Percentiles rank a stretch among this genome's conserved stretches.
phyloP scores from a whole-genome alignment of 352 stramenopile genomes.

The Aphanomyces astaci region DNA sequence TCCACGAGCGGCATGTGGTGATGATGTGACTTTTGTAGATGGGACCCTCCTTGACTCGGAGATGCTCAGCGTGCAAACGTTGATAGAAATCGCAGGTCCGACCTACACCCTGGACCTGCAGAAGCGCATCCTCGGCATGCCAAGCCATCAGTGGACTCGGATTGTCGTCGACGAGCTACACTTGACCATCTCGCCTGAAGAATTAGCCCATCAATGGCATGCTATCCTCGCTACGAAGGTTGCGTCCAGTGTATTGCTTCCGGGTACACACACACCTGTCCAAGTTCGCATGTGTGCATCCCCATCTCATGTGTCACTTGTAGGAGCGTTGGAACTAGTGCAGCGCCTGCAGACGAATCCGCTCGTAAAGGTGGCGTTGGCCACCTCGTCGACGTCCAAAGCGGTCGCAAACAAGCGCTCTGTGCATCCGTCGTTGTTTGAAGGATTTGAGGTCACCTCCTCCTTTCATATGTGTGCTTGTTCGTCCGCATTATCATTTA shows the following conservation, averaged over 20 bases:
- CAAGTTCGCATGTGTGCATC: too few species aligned
- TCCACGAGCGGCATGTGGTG: too few species aligned
- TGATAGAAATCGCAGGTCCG: conserved; percentile 50
- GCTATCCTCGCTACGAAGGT: conserved; percentile 51
- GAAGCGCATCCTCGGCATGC: conserved; percentile 66
- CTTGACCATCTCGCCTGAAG: conserved; percentile 39
- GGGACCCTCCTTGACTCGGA: conserved; percentile 78
- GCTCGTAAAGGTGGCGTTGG: conserved; percentile 34
- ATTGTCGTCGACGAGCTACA: conserved; percentile 55
- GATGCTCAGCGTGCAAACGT: conserved; percentile 51
- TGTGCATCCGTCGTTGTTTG: conserved; percentile 64
- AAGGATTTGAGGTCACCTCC: conserved; percentile 47
- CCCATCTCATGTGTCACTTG: too few species aligned
- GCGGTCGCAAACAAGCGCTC: conserved; percentile 60
- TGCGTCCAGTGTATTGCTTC: conserved; percentile 41
- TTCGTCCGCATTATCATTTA: too few species aligned
- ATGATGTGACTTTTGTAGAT: too few species aligned
- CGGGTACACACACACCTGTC: too few species aligned
- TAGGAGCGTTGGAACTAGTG: conserved; percentile 42
- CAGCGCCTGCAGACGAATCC: conserved; percentile 29
- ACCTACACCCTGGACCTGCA: conserved; percentile 52
- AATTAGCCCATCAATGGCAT: conserved; percentile 59
- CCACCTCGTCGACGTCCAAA: conserved; percentile 56
- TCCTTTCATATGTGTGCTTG: too few species aligned
- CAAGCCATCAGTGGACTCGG: conserved; percentile 56